phyloP scores from a whole-genome alignment of 495 filamentous ascomycete species.

The Xylaria bambusicola region DNA sequence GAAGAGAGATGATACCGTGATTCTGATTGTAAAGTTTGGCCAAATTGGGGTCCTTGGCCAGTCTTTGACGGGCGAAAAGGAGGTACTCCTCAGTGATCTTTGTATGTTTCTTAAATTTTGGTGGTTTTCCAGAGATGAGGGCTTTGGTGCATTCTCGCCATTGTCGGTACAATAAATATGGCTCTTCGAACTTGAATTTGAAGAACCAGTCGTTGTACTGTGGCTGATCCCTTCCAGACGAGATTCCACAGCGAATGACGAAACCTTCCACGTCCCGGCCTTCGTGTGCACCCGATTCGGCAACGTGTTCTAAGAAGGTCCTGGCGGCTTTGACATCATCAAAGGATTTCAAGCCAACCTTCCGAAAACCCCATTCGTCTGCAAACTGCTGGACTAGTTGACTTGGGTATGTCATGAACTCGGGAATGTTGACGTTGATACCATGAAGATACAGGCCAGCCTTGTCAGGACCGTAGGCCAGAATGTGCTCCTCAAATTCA shows the following conservation, averaged over 20 bases:
- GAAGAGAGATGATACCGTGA: conserved; percentile 92
- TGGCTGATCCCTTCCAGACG: conserved; percentile 32
- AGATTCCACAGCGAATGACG: conserved; percentile 84
- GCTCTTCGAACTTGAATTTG: conserved; percentile 99
- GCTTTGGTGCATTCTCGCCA: conserved; percentile 97
- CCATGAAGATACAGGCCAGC: conserved; percentile 94
- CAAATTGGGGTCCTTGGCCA: conserved; percentile 64
- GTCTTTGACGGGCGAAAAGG: conserved; percentile 70
- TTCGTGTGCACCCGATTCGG: conserved; percentile 81
- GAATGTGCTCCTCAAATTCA: conserved; percentile 92
- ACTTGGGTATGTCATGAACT: conserved; percentile 82
- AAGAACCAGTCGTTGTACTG: conserved; percentile 91
- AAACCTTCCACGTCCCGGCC: conserved; percentile 96
- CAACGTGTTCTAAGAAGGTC: conserved; percentile 77
- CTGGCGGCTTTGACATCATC: conserved; percentile 73
- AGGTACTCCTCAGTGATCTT: conserved; percentile 92
- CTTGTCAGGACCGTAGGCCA: conserved; percentile 81
- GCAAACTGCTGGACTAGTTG: conserved; percentile 83
- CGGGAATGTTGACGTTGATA: conserved; percentile 88
- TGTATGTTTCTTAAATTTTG: conserved; percentile 80
- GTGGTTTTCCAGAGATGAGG: conserved; percentile 72
- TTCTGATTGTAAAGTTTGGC: conserved; percentile 73
- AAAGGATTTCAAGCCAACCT: conserved; percentile 76
- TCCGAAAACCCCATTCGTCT: conserved; percentile 90
- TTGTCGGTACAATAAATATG: conserved; percentile 96